Percentiles rank a stretch among this genome's conserved stretches.
phyloP scores from a whole-genome alignment of 306 rosid genomes.

The Medicago arabica region DNA sequence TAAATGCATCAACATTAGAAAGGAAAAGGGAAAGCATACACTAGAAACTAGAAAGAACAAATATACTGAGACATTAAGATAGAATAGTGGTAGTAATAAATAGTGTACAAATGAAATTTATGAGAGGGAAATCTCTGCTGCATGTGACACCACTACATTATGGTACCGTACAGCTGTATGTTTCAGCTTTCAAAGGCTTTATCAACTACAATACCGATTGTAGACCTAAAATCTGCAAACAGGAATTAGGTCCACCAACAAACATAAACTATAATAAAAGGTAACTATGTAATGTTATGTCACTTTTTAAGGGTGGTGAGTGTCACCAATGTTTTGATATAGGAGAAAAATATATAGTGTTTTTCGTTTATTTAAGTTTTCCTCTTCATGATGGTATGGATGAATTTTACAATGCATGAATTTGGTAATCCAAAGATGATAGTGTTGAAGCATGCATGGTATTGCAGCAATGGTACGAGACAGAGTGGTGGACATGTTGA shows the following conservation, averaged over 20 bases:
- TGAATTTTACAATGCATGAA: no score
- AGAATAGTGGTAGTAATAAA: background rate
- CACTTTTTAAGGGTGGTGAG: no score
- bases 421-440: no score
- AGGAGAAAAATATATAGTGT: no score
- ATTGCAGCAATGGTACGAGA: no score
- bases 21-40: slow-evolving; percentile 15
- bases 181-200: slow-evolving; percentile 28
- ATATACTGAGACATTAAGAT: slow-evolving; percentile 12
- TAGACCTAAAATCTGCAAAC: slow-evolving; percentile 26
- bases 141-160: slow-evolving; percentile 14
- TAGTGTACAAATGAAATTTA: slow-evolving; percentile 36
- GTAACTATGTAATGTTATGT: background rate
- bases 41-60: slow-evolving; percentile 24
- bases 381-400: no score
- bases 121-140: slow-evolving; percentile 12
- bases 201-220: slow-evolving; percentile 17
- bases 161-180: slow-evolving; percentile 28
- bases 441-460: no score
- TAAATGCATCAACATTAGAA: slow-evolving; percentile 23
- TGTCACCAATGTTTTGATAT: no score
- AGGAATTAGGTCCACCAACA: slow-evolving; percentile 11
- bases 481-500: no score
- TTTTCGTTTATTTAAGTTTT: no score
- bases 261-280: background rate